Conservation (phyloP, 2,329 filamentous ascomycete species). For the Colletotrichum horii region DNA sequence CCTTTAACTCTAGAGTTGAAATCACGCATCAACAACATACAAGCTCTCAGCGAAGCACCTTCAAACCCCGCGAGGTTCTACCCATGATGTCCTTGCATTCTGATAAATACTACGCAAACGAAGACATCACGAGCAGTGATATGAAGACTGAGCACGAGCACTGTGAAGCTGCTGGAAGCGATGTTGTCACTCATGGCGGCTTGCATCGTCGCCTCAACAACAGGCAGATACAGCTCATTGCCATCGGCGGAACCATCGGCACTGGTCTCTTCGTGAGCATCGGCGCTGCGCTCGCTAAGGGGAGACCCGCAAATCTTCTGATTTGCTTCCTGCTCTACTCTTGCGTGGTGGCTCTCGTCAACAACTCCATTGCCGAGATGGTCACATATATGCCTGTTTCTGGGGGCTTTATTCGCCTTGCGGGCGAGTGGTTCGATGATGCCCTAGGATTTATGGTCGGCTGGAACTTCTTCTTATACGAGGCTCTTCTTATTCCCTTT, state of each 20-base stretch:
- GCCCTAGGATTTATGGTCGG: constrained; percentile 60
- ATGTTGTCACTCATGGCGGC: background rate
- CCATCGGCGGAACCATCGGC: constrained; percentile 53
- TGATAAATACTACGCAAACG: background rate
- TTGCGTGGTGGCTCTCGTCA: constrained; percentile 42
- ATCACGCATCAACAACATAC: background rate
- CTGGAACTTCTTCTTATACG: constrained; percentile 66
- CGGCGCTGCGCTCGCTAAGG: constrained; percentile 36
- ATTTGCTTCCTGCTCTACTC: constrained; percentile 15
- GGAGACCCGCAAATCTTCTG: constrained; percentile 12
- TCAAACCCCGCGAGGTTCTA: background rate
- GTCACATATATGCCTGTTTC: constrained; percentile 36
- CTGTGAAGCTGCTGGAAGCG: background rate
- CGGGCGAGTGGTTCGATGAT: constrained; percentile 53
- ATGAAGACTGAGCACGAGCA: background rate
- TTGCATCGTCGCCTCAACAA: constrained; percentile 40
- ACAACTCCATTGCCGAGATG: constrained; percentile 37
- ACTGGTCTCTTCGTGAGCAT: constrained; percentile 54
- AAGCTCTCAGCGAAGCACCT: background rate
- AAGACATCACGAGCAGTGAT: background rate
- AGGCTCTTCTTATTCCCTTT: constrained; percentile 42
- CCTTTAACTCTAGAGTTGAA: background rate
- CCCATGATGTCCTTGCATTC: background rate
- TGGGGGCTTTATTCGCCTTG: constrained; percentile 13
- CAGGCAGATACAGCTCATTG: constrained; percentile 49